Conservation (phyloP, 352 stramenopile species). For the Phytophthora podocarpi region DNA sequence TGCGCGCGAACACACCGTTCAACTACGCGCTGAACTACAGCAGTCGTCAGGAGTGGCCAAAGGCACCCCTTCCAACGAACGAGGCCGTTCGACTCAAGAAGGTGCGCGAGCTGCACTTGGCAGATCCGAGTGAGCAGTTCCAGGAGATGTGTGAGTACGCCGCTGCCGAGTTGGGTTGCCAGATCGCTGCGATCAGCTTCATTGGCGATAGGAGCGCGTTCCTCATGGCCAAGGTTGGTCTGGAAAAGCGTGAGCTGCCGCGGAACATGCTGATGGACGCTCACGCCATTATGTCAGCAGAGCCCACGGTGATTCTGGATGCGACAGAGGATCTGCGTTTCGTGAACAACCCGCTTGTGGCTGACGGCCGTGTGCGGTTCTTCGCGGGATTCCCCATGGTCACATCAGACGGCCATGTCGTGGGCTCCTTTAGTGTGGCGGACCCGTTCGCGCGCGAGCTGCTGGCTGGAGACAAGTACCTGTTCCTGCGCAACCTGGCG, state of each 20-base stretch:
- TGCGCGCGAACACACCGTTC: conserved; percentile 80
- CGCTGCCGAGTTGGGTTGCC: conserved; percentile 77
- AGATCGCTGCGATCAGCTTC: conserved; percentile 83
- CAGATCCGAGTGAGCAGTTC: conserved; percentile 80
- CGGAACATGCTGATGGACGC: conserved; percentile 78
- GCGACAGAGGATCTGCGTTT: conserved; percentile 85
- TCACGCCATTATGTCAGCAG: conserved; percentile 79
- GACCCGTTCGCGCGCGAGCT: conserved; percentile 66
- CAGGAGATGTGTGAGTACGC: conserved; percentile 90
- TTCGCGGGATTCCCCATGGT: conserved; percentile 83
- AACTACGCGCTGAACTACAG: conserved; percentile 84
- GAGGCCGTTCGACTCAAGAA: conserved; percentile 69
- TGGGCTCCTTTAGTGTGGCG: conserved; percentile 79
- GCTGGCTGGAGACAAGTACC: conserved; percentile 75
- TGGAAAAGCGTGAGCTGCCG: conserved; percentile 79
- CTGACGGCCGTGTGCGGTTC: conserved; percentile 80
- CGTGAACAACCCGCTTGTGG: conserved; percentile 77
- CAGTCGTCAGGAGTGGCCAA: conserved; percentile 82
- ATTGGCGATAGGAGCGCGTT: conserved; percentile 88
- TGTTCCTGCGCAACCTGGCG: conserved; percentile 83
- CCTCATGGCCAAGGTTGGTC: conserved; percentile 77
- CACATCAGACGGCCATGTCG: conserved; percentile 63
- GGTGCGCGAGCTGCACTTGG: conserved; percentile 75
- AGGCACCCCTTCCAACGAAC: conserved; percentile 72
- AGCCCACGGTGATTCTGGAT: conserved; percentile 84